Evolutionary conservation across 2,329 filamentous ascomycete genomes (phyloP).

Genomic region (Uncinocarpus reesii): DNA sequence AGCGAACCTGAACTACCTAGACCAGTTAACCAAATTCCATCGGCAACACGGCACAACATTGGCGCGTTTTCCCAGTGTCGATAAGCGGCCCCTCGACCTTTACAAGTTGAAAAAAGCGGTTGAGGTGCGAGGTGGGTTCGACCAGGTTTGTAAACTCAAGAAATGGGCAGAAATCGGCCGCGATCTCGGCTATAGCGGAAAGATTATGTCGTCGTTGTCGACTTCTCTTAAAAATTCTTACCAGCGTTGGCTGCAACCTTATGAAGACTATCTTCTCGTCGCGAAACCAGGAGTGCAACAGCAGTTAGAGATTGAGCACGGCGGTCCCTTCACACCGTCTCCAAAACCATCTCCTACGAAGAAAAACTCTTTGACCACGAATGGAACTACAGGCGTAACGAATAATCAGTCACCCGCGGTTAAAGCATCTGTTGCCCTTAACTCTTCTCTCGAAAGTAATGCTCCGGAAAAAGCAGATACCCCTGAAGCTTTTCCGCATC

Average conservation of each 20-base stretch:
- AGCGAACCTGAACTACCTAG: constrained; percentile 90
- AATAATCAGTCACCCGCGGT: constrained; percentile 58
- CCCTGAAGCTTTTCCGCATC: constrained; percentile 28
- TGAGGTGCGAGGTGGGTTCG: constrained; percentile 86
- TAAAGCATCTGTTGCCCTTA: constrained; percentile 46
- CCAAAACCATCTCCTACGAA: constrained; percentile 66
- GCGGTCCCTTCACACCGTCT: constrained; percentile 73
- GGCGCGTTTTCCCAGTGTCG: constrained; percentile 88
- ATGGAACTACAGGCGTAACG: constrained; percentile 40
- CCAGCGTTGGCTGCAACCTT: constrained; percentile 91
- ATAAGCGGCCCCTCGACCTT: constrained; percentile 91
- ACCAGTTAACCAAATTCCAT: constrained; percentile 91
- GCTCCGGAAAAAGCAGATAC: constrained; percentile 25
- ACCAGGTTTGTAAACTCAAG: constrained; percentile 92
- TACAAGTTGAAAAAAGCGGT: constrained; percentile 96
- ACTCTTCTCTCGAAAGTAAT: constrained; percentile 41
- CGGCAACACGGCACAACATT: constrained; percentile 92
- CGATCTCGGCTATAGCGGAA: constrained; percentile 93
- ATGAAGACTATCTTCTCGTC: constrained; percentile 83
- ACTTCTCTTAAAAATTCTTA: constrained; percentile 98
- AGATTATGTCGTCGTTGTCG: constrained; percentile 98
- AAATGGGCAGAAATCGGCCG: constrained; percentile 99
- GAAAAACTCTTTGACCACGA: constrained; percentile 35
- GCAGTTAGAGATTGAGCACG: constrained; percentile 84
- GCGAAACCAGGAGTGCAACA: constrained; percentile 96